A percentile compares a stretch with the other conserved stretches of the same genome.
These are phyloP conservation scores for Tolypocladium endophyticum DNA, from an alignment of 2,329 filamentous ascomycete species.

Conservation along the genomic window DNA sequence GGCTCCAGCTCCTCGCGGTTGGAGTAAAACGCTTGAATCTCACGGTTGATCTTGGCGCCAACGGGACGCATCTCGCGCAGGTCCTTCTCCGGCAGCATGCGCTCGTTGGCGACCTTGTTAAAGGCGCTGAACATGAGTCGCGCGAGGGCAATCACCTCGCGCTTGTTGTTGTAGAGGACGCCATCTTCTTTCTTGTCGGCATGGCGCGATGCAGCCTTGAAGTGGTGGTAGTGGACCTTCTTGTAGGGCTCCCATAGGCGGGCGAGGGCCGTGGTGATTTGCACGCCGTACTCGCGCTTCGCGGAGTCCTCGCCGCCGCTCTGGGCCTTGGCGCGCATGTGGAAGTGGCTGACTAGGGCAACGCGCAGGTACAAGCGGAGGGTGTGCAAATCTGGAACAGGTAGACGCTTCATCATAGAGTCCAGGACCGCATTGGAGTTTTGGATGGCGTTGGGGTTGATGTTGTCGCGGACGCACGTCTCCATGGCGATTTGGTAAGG, in stretches of 20 bases:
- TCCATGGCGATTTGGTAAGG: slow-evolving; percentile 65
- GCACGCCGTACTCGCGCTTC: slow-evolving; percentile 34
- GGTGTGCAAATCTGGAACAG: slow-evolving; percentile 37
- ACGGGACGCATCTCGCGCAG: slow-evolving; percentile 20
- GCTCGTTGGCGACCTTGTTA: slow-evolving; percentile 31
- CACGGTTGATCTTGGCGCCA: slow-evolving; percentile 25
- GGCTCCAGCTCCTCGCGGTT: slow-evolving; percentile 23
- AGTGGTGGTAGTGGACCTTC: slow-evolving; percentile 24
- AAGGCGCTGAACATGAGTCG: slow-evolving; percentile 34
- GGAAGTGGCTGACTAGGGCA: slow-evolving; percentile 36
- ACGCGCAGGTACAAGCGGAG: slow-evolving; percentile 47
- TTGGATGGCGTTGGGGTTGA: slow-evolving; percentile 58
- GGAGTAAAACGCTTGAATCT: slow-evolving; percentile 24
- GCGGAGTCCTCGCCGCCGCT: slow-evolving; percentile 20
- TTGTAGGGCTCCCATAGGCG: slow-evolving; percentile 40
- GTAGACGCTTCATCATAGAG: slow-evolving; percentile 38
- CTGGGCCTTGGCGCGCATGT: slow-evolving; percentile 22
- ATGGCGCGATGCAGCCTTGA: slow-evolving; percentile 13
- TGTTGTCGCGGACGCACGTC: slow-evolving; percentile 64
- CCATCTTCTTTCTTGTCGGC: slow-evolving; percentile 13
- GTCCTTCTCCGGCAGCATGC: slow-evolving; percentile 24
- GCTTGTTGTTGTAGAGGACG: slow-evolving; percentile 21
- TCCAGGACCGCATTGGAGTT: slow-evolving; percentile 56
- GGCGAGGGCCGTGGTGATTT: slow-evolving; percentile 39
- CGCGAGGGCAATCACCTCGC: slow-evolving; percentile 33